These are phyloP conservation scores for Amaranthus cruentus DNA, from an alignment of 148 eudicot species.

Conservation along the genomic window DNA sequence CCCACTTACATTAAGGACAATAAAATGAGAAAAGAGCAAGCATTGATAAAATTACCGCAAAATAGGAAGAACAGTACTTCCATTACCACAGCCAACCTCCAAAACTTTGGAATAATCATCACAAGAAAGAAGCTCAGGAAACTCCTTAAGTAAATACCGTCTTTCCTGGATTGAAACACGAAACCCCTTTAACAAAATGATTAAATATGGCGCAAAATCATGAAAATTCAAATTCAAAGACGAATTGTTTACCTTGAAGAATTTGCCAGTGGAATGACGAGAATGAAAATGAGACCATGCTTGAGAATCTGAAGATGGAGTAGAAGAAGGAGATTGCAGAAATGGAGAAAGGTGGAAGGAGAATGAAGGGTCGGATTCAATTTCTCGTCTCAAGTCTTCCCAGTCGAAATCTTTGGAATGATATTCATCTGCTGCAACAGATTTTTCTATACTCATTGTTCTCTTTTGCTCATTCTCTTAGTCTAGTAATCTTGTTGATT, in stretches of 20 bases:
- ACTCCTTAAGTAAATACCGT: constrained; percentile 77
- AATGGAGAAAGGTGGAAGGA: constrained; percentile 49
- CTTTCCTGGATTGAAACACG: constrained; percentile 50
- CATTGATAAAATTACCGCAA: constrained; percentile 42
- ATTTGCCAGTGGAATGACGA: constrained; percentile 81
- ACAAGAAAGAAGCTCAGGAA: constrained; percentile 68
- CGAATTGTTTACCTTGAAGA: constrained; percentile 64
- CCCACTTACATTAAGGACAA: too few species aligned
- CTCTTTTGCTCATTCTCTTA: constrained; percentile 6
- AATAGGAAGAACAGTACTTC: constrained; percentile 72
- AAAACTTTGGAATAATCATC: constrained; percentile 48
- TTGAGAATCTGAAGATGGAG: constrained; percentile 30
- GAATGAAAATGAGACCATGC: constrained; percentile 83
- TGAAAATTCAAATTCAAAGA: neutral
- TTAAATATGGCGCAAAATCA: neutral
- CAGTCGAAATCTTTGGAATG: constrained; percentile 87
- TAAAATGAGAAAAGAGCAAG: neutral
- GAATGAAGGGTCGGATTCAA: constrained; percentile 50
- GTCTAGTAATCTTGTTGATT: neutral
- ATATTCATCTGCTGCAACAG: constrained; percentile 47
- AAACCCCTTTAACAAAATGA: neutral
- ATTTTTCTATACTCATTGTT: neutral
- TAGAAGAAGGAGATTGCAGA: neutral
- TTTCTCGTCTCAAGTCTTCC: constrained; percentile 50
- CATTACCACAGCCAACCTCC: constrained; percentile 92